Evolutionary conservation across 257 asterid species (phyloP).

Genomic region (Nemophila menziesii): DNA sequence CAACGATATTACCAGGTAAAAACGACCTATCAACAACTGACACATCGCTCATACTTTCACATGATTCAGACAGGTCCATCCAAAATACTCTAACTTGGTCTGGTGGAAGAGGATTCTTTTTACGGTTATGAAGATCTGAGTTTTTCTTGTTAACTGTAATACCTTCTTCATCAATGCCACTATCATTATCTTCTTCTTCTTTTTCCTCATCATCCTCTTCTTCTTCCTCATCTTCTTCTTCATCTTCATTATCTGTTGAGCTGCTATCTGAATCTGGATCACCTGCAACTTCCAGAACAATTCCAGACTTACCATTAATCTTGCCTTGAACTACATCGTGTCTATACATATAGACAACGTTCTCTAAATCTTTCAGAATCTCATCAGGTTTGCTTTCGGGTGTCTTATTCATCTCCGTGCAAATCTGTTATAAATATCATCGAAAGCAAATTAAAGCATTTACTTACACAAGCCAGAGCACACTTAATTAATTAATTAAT

Average conservation of each 20-base stretch:
- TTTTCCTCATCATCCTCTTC: constrained; percentile 28
- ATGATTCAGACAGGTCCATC: too few species aligned
- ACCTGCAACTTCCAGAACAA: constrained; percentile 90
- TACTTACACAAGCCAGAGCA: too few species aligned
- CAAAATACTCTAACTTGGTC: too few species aligned
- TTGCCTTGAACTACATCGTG: constrained; percentile 77
- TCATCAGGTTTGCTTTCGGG: constrained; percentile 40
- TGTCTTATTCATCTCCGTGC: constrained; percentile 18
- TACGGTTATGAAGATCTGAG: constrained; percentile 26
- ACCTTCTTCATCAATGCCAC: constrained; percentile 29
- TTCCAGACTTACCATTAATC: constrained; percentile 43
- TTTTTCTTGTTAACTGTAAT: constrained; percentile 21
- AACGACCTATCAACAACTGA: constrained; percentile 76
- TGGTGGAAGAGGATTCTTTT: too few species aligned
- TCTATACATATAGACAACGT: constrained; percentile 55
- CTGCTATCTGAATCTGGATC: constrained; percentile 90
- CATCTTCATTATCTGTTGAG: constrained; percentile 59
- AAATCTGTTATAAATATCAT: too few species aligned
- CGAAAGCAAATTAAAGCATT: too few species aligned
- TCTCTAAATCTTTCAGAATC: constrained; percentile 43
- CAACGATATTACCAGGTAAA: constrained; percentile 84
- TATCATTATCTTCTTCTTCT: constrained; percentile 26
- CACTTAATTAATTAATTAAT: too few species aligned
- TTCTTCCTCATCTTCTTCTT: constrained; percentile 25
- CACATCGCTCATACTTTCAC: constrained; percentile 41